Evolutionary conservation across 768 basidiomycete species (phyloP).

Genomic region (Mycena polygramma): DNA sequence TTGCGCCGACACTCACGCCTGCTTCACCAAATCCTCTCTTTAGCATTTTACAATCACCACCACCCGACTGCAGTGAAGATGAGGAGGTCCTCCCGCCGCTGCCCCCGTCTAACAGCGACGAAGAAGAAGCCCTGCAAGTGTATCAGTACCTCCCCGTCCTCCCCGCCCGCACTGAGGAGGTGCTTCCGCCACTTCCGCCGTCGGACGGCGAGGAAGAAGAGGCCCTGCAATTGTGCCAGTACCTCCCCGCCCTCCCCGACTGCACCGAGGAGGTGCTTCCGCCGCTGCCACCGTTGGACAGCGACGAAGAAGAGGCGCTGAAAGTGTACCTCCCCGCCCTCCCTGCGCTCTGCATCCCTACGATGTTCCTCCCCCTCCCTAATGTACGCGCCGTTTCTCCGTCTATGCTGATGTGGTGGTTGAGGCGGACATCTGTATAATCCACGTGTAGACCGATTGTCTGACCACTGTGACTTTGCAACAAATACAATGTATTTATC

Average conservation of each 20-base stretch:
- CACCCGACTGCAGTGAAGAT: no score
- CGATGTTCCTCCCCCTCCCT: constrained; percentile 90
- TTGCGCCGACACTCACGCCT: constrained; percentile 42
- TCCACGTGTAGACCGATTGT: constrained; percentile 79
- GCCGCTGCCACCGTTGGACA: constrained; percentile 54
- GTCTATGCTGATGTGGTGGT: constrained; percentile 69
- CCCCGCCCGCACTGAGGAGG: no score
- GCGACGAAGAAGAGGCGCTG: constrained; percentile 64
- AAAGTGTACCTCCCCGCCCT: constrained; percentile 73
- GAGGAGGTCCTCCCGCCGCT: no score
- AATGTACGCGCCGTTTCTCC: constrained; percentile 80
- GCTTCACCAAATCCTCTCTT: constrained; percentile 38
- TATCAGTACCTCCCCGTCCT: no score
- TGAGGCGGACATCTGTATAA: constrained; percentile 62
- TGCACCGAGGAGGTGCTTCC: constrained; percentile 71
- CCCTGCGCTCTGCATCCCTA: constrained; percentile 66
- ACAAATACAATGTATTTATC: constrained; percentile 78
- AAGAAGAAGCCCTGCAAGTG: no score
- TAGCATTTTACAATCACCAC: constrained; percentile 45
- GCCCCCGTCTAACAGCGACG: no score
- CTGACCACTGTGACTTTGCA: constrained; percentile 79
- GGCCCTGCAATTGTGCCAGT: no score
- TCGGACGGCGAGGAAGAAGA: no score
- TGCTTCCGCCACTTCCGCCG: no score
- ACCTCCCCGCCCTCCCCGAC: constrained; percentile 37